Base-by-base conservation (phyloP, 2,329 filamentous ascomycete genomes). In the Colletotrichum sp. region DNA sequence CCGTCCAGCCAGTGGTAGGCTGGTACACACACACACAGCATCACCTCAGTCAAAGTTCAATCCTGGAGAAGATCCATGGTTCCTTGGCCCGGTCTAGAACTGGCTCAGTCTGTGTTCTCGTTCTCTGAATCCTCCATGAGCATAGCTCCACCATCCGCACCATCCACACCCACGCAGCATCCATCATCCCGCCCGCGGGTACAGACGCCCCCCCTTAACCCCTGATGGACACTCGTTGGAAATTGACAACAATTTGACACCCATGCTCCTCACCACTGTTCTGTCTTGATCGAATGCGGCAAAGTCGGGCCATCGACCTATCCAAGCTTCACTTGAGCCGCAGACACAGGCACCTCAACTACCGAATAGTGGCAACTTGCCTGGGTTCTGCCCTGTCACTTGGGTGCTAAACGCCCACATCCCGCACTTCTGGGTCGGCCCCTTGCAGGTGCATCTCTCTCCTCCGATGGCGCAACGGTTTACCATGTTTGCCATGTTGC, bases 401-500 rank as follows among this genome's bases (percentile, higher is more conserved):
- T 30, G 70, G 32, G 32, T 64, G 70, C 44, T 59, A 24, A 65
- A 69, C 59, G 70, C 70, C 64, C 73, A 73, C 64, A 68, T 69
- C 70, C 64, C 64, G 73, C 73, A 44, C 8, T 49, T 8, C 57
- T 55, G 74, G 59, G 59, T 52, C 65, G 34, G 16, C 13, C 49
- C 60, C 71, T 39, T 73, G 59, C 34, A 24, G 44, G 57, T 69
- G 55, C 26, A 55, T 49, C 68, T 72, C 55, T 49, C 55, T 72
- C 62, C 30, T 75, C 68, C 30, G 68, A 68, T 72, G 68, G 68
- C 68, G 72, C 68, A 75, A 72, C 52, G 9, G 62, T 55, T 57
- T 55, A 21, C 34, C 28, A 26, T 32, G 59, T 60, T 52, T 34
- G 32, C 49, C 49, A 60, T 39, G 70, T 66, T 59, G 57, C 44